Evolutionary conservation across 495 filamentous ascomycete genomes (phyloP).

Genomic region (Amorphotheca resinae): DNA sequence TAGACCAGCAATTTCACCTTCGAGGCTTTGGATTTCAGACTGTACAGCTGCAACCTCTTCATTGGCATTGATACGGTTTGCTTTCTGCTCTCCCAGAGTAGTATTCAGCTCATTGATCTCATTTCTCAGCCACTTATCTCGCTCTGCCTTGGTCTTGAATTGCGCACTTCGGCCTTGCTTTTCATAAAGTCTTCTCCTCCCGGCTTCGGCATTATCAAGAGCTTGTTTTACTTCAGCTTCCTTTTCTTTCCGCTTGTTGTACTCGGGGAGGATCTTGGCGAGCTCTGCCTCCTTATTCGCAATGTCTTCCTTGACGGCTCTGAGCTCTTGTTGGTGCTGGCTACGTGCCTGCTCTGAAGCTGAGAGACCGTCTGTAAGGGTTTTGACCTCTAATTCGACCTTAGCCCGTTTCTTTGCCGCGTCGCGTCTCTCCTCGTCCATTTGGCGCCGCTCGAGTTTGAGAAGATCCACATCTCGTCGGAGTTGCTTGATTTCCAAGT

Average conservation of each 20-base stretch:
- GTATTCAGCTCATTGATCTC: conserved; percentile 73
- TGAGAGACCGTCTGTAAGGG: conserved; percentile 65
- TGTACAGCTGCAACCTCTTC: conserved; percentile 76
- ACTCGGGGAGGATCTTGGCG: conserved; percentile 55
- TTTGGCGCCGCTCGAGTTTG: conserved; percentile 72
- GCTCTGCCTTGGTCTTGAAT: conserved; percentile 77
- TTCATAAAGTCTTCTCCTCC: conserved; percentile 69
- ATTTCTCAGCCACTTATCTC: conserved; percentile 69
- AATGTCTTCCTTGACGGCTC: conserved; percentile 64
- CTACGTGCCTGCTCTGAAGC: conserved; percentile 57
- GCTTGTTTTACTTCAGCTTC: conserved; percentile 57
- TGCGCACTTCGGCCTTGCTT: conserved; percentile 88
- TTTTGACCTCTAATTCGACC: conserved; percentile 72
- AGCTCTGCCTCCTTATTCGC: conserved; percentile 64
- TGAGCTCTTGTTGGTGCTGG: conserved; percentile 60
- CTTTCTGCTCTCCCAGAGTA: conserved; percentile 64
- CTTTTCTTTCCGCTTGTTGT: conserved; percentile 57
- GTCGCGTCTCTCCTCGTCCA: conserved; percentile 83
- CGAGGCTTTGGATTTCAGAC: conserved; percentile 52
- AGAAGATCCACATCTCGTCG: conserved; percentile 76
- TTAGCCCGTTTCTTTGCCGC: conserved; percentile 65
- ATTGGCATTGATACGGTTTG: conserved; percentile 65
- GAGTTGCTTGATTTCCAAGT: conserved; percentile 63
- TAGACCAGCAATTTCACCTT: conserved; percentile 57
- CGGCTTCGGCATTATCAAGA: conserved; percentile 63